Evolutionary conservation across 2,329 filamentous ascomycete species (phyloP).

Genomic region (Microdochium bolleyi): DNA sequence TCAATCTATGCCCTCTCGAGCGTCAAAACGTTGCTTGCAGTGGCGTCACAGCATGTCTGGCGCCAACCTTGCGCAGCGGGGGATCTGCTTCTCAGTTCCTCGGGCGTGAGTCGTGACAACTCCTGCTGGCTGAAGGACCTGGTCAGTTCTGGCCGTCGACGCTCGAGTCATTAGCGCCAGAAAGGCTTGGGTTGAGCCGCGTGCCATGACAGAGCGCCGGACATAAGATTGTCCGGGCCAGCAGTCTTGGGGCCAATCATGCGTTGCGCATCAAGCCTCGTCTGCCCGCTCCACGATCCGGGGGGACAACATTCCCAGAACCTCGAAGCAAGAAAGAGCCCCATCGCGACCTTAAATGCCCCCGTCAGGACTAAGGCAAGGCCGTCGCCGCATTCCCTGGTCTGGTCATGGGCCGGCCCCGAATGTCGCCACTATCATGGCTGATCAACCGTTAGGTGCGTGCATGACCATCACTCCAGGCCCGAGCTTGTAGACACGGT

Average conservation of each 20-base stretch:
- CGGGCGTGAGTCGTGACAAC: no score
- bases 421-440: neutral
- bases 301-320: neutral
- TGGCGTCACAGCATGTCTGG: no score
- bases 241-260: neutral
- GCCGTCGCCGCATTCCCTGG: neutral
- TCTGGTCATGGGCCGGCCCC: neutral
- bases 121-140: no score
- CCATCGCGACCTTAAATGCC: neutral
- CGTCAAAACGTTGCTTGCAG: no score
- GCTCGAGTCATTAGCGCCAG: neutral
- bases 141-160: neutral
- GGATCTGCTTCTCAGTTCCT: no score
- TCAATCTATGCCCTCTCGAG: no score
- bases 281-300: neutral
- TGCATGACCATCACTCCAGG: neutral
- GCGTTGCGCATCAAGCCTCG: neutral
- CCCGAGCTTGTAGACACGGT: neutral
- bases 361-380: neutral
- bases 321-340: neutral
- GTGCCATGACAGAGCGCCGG: neutral
- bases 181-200: neutral
- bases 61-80: no score
- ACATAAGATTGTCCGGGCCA: neutral
- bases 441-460: neutral